Evolutionary conservation across 2,329 filamentous ascomycete genomes (phyloP), one percentile per base, ranked within the genome.

Genomic region (Drechslerella dactyloides): DNA sequence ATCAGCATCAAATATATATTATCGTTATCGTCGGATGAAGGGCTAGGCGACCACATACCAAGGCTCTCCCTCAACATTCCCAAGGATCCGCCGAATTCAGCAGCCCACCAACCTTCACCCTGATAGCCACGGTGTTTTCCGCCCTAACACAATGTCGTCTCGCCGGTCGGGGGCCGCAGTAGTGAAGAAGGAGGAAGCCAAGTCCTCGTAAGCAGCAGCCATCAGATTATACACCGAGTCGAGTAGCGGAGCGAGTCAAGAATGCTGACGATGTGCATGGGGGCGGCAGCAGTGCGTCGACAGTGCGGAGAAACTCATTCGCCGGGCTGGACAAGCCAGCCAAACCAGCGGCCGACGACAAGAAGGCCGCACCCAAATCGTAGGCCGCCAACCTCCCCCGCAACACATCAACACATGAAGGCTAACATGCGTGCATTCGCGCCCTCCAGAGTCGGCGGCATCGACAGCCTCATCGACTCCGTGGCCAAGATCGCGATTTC

Each of bases 221-320:
- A 11, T 8, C 7, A 15, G 8, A 3, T 10, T 30, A 17, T 55
- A 8, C n/a, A n/a, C 10, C 5, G 24, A 6, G 5, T 40, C 48
- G 10, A 23, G 13, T 53, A 0, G 19, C 21, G 46, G 21, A 42
- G 51, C 57, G 24, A 33, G 52, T 54, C n/a, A 42, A 48, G 53
- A 55, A 63, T 50, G 52, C 60, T 63, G 48, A 63, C 37, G n/a
- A n/a, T n/a, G 44, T 11, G 51, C 23, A 21, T 37, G 46, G 37
- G n/a, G 48, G 6, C 55, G 23, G 63, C 52, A 19, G 27, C 48
- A 48, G 52, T 8, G 44, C 55, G 52, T 53, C 60, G 33, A 63
- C 57, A 40, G 60, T 61, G 68, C 68, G 68, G 68, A 72, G 68
- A 61, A 72, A 72, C 60, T 72, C 68, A 13, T 72, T 72, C 37